Percentiles rank a stretch among this genome's conserved stretches.
Evolutionary conservation across 2,329 filamentous ascomycete genomes (phyloP).

Genomic region (Phyllosticta capitalensis): DNA sequence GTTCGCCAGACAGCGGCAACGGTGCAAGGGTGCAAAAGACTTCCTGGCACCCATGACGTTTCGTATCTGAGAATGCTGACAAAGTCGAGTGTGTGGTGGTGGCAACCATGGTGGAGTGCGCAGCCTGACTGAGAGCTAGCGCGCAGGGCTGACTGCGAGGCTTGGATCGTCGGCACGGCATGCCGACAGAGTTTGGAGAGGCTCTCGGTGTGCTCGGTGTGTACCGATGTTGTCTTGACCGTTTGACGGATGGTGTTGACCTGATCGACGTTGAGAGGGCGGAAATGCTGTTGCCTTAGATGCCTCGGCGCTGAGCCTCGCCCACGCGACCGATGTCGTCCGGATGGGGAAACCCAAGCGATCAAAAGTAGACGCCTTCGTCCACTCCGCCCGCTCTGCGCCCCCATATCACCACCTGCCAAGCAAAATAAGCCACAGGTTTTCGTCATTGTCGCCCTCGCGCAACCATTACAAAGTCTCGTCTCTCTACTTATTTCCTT

Average conservation of each 20-base stretch:
- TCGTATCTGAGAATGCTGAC: not conserved
- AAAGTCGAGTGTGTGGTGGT: not conserved
- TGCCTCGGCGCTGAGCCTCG: not conserved
- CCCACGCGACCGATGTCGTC: not conserved
- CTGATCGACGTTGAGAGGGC: too few relatives aligned
- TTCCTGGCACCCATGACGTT: slow-evolving; percentile 3
- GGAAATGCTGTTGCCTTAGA: not conserved
- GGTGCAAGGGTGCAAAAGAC: not conserved
- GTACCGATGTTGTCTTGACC: not conserved
- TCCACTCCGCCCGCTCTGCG: not conserved
- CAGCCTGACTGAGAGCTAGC: not conserved
- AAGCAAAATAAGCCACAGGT: not conserved
- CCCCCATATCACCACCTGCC: not conserved
- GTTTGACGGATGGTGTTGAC: not conserved
- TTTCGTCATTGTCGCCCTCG: slow-evolving; percentile 2
- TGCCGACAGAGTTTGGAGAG: not conserved
- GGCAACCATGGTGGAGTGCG: too few relatives aligned
- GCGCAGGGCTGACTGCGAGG: not conserved
- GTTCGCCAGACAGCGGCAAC: not conserved
- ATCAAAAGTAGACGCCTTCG: not conserved
- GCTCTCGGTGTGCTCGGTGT: not conserved
- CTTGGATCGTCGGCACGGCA: not conserved
- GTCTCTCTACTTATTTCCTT: not conserved
- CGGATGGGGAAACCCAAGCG: not conserved
- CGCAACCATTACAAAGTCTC: not conserved